A percentile compares a stretch with the other conserved stretches of the same genome.
Conservation (phyloP, 441 rosid genomes). For the Eutrema salsugineum region DNA sequence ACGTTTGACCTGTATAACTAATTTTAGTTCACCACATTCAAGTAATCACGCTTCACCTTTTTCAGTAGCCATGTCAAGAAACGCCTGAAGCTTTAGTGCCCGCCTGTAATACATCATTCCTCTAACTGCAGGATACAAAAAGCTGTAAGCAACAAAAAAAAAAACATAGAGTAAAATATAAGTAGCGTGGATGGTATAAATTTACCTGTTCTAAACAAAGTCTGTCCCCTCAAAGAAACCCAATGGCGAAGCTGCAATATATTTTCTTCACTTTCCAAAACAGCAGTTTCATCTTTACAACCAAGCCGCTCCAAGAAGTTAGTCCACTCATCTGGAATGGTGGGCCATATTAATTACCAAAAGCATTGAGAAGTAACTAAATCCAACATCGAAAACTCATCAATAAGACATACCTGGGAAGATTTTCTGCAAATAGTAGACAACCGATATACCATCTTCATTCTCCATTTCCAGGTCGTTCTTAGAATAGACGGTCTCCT, state of each 20-base stretch:
- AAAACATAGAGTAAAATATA: conserved; percentile 14
- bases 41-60: conserved; percentile 44
- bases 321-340: conserved; percentile 86
- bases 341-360: conserved; percentile 13
- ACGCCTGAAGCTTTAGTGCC: conserved; percentile 97
- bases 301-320: conserved; percentile 89
- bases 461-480: conserved; percentile 94
- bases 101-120: conserved; percentile 99
- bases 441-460: conserved; percentile 95
- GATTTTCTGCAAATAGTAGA: conserved; percentile 94
- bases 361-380: conserved; percentile 5
- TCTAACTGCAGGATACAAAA: conserved; percentile 57
- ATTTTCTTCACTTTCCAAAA: conserved; percentile 87
- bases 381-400: conserved; percentile 8
- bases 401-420: conserved; percentile 63
- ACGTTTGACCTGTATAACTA: neutral
- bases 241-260: conserved; percentile 96
- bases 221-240: conserved; percentile 98
- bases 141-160: conserved; percentile 21
- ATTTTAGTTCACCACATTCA: conserved; percentile 1
- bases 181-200: conserved; percentile 21
- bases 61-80: conserved; percentile 97
- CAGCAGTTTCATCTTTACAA: conserved; percentile 66
- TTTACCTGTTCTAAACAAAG: conserved; percentile 90
- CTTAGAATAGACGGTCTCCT: conserved; percentile 93